Percentiles rank a stretch among this genome's conserved stretches.
Conservation (phyloP, 1,284 basidiomycete genomes). For the Cronartium ribicola region DNA sequence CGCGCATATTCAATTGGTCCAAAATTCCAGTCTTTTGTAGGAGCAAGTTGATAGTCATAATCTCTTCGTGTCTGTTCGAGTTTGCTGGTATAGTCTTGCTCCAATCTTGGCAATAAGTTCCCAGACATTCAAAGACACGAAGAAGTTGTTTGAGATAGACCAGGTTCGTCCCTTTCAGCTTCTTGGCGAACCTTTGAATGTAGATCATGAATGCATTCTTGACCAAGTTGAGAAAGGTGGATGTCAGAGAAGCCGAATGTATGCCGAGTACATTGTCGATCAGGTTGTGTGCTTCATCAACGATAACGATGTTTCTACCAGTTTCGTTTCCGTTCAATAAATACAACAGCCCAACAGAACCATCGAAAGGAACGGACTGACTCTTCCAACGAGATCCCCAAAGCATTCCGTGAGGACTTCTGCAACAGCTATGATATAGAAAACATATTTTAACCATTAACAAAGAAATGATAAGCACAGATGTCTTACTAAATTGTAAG, state of each 20-base stretch:
- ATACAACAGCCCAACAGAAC: neutral
- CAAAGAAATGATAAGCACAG: neutral
- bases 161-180: slow-evolving; percentile 69
- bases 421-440: slow-evolving; percentile 60
- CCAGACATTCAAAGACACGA: slow-evolving; percentile 66
- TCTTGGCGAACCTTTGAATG: slow-evolving; percentile 68
- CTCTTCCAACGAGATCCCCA: slow-evolving; percentile 74
- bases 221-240: slow-evolving; percentile 62
- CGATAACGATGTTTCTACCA: slow-evolving; percentile 65
- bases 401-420: slow-evolving; percentile 73
- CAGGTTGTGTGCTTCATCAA: slow-evolving; percentile 88
- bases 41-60: slow-evolving; percentile 64
- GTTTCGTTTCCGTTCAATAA: neutral
- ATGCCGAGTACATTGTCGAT: slow-evolving; percentile 74
- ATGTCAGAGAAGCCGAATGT: slow-evolving; percentile 68
- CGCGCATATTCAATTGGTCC: slow-evolving; percentile 52
- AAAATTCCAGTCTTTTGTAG: slow-evolving; percentile 62
- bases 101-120: slow-evolving; percentile 58
- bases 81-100: slow-evolving; percentile 52
- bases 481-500: slow-evolving; percentile 70
- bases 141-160: slow-evolving; percentile 75
- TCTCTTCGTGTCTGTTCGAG: slow-evolving; percentile 55
- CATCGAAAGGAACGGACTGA: slow-evolving; percentile 48
- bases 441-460: neutral
- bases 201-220: slow-evolving; percentile 75